Evolutionary conservation across 805 yeast species (phyloP), one percentile per base, ranked within the genome.

Genomic region (Wickerhamomyces hampshirensis): DNA sequence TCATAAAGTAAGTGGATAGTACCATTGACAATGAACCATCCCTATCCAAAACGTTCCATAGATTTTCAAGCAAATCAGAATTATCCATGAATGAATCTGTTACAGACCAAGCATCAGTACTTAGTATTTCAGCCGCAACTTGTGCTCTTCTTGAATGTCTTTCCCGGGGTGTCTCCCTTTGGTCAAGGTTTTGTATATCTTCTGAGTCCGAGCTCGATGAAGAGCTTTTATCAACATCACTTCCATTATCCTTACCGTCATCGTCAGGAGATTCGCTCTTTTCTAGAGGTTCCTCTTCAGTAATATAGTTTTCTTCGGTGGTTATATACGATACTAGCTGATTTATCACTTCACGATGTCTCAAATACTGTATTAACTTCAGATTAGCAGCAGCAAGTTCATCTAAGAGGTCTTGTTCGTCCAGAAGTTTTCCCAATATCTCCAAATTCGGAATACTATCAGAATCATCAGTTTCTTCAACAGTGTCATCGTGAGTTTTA

Each of bases 41-140:
- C 37, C 71, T 70, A 49, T 85, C 94, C 40, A 93, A 67, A 15
- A 89, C 67, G 15, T 76, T 61, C 98, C 98, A 93, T 31, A 93
- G 62, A 51, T 72, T 75, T 36, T 75, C 74, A 51, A 93, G 62
- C 26, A 85, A 67, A 15, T 68, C 71, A 4, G 74, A 66, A 41
- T 79, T 75, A 47, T 84, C 89, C 80, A 91, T 80, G 37, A 93
- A 80, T 1, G 95, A 80, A 48, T 89, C 95, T 2, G 96, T 84
- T 26, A 93, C 68, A 3, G 94, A 83, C 96, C 97, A 91, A 7
- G 88, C 89, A 54, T 91, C 98, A 4, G 93, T 86, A 28, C 91
- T 77, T 32, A 93, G 66, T 29, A 93, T 81, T 56, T 93, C 98
- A 2, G 96, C 86, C 5, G 96, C 88, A 48, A 82, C 70, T 38